A percentile compares a stretch with the other conserved stretches of the same genome.
Conservation (phyloP, 805 yeast genomes). For the Yarrowia yakushimensis region DNA sequence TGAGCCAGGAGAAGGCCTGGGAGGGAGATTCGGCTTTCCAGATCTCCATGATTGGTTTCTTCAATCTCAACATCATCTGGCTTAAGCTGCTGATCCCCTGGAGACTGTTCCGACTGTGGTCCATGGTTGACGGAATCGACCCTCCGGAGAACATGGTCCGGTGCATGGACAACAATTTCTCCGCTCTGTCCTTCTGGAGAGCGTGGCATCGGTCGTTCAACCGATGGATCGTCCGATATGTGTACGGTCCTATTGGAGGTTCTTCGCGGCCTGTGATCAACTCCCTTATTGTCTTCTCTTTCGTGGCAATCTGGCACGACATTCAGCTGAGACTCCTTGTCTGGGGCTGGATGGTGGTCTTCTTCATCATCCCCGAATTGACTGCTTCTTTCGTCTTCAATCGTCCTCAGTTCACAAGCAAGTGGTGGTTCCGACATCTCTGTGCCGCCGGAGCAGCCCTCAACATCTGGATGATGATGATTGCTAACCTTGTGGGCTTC, state of each 20-base stretch:
- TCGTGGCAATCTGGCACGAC: slow-evolving; percentile 98
- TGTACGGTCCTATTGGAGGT: slow-evolving; percentile 92
- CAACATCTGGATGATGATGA: slow-evolving; percentile 97
- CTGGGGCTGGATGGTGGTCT: slow-evolving; percentile 95
- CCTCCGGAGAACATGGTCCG: slow-evolving; percentile 98
- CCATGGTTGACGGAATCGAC: slow-evolving; percentile 85
- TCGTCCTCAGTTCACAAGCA: slow-evolving; percentile 28
- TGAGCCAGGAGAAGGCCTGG: slow-evolving; percentile 88
- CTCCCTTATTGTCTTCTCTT: slow-evolving; percentile 80
- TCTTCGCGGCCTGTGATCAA: slow-evolving; percentile 66
- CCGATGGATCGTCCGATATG: slow-evolving; percentile 82
- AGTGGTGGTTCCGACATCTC: slow-evolving; percentile 58
- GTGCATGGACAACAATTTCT: slow-evolving; percentile 90
- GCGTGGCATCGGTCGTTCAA: slow-evolving; percentile 97
- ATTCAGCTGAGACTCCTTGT: slow-evolving; percentile 77
- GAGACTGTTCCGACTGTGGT: slow-evolving; percentile 93
- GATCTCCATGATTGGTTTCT: slow-evolving; percentile 88
- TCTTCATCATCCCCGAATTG: slow-evolving; percentile 84
- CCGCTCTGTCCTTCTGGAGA: slow-evolving; percentile 95
- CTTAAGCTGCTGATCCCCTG: slow-evolving; percentile 89
- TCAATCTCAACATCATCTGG: slow-evolving; percentile 90
- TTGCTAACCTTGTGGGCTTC: slow-evolving; percentile 92
- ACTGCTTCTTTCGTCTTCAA: slow-evolving; percentile 49
- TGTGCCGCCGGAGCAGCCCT: slow-evolving; percentile 85
- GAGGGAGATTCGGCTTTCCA: slow-evolving; percentile 84